Conservation (phyloP, 805 yeast genomes). For the Tetrapisispora nanseiensis region DNA sequence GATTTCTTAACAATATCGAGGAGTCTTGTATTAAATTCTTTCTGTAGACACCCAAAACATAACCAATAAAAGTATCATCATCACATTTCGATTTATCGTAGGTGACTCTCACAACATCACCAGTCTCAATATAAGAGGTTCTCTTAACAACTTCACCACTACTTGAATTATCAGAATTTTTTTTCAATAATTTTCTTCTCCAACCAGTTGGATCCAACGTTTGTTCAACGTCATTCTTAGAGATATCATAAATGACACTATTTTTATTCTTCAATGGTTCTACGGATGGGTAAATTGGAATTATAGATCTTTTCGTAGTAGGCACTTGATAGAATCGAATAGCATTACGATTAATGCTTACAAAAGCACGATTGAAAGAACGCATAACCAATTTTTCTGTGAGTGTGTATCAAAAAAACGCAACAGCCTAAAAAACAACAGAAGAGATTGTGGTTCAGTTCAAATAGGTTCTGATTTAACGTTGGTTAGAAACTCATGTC, state of each 20-base stretch:
- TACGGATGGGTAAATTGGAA: slow-evolving; percentile 3
- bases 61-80: slow-evolving; percentile 65
- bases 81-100: slow-evolving; percentile 46
- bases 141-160: slow-evolving; percentile 28
- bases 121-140: slow-evolving; percentile 47
- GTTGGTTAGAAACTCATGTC: too few species aligned
- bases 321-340: not conserved
- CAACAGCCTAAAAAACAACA: too few species aligned
- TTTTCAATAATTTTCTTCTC: slow-evolving; percentile 47
- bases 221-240: slow-evolving; percentile 36
- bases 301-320: not conserved
- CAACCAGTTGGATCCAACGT: slow-evolving; percentile 65
- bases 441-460: too few species aligned
- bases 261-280: not conserved
- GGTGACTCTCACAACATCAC: slow-evolving; percentile 70
- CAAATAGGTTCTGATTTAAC: too few species aligned
- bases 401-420: too few species aligned
- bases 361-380: not conserved
- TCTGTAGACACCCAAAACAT: slow-evolving; percentile 67
- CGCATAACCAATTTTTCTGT: too few species aligned
- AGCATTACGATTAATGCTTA: not conserved
- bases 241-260: slow-evolving; percentile 6
- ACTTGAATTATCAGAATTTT: not conserved
- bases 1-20: slow-evolving; percentile 73
- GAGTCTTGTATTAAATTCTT: slow-evolving; percentile 51